Evolutionary conservation across 371 early-diverging fungal genomes (phyloP), one percentile per base, ranked within the genome.

Genomic region (Mortierella sp.): DNA sequence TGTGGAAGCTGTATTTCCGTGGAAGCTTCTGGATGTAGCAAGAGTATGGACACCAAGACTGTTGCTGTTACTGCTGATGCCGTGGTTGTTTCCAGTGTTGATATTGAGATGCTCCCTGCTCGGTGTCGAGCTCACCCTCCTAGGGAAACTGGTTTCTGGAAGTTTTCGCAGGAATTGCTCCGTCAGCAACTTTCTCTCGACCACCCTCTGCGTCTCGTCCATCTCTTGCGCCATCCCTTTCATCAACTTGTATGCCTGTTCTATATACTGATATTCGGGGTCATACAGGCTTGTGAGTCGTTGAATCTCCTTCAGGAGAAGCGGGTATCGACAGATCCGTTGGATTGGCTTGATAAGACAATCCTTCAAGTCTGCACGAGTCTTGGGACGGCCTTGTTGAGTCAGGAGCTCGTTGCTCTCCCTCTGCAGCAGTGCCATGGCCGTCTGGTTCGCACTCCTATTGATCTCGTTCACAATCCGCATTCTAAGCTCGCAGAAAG

Each of bases 331-430:
- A 84, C 97, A 96, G 58, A 98, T 91, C 43, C 99, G 90, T 79
- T 99, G 99, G 0, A 98, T 92, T 1, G 99, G 99, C 75, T 96
- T 95, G 80, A 99, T 97, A 37, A 99, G 85, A 79, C 93, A 88
- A 21, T 76, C 78, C 15, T 70, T 76, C 47, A 76, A 42, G 44
- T 76, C 78, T 0, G 52, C 44, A 5, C 70, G 70, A 17, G 65
- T 30, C 17, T 50, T 57, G 11, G 56, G 60, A 1, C 78, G 65
- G 21, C 54, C 56, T n/a, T 70, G 78, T 19, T 61, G 65, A 6
- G 52, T 32, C 58, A 76, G 56, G 15, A 76, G 50, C 8, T 76
- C 70, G 21, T 57, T 64, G 46, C 70, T 49, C 28, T 76, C 70
- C 14, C 50, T 63, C 28, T 62, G 65, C 21, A 76, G 14, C 0